These are phyloP conservation scores for Cutaneotrichosporon cutaneum DNA, from an alignment of 1,284 basidiomycete species.

Conservation along the genomic window DNA sequence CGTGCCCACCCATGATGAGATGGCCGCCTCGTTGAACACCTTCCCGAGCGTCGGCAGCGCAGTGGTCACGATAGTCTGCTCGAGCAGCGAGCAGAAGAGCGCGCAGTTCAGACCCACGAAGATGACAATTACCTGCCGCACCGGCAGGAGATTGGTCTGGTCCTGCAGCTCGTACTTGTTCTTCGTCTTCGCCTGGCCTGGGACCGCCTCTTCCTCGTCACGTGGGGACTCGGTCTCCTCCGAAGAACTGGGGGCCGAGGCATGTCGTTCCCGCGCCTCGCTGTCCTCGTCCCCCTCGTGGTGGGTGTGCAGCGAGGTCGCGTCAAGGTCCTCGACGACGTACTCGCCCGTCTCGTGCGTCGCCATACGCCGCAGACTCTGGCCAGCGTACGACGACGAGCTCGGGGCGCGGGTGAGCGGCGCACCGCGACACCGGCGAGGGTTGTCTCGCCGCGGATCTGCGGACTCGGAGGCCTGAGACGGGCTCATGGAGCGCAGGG, in stretches of 20 bases:
- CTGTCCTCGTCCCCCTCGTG: slow-evolving; percentile 1
- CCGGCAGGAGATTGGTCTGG: slow-evolving; percentile 71
- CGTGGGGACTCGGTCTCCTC: background rate
- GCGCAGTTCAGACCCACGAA: slow-evolving; percentile 59
- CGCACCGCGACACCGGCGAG: background rate
- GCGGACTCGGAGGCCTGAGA: background rate
- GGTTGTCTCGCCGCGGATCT: background rate
- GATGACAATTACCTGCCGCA: slow-evolving; percentile 62
- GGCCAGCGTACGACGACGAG: background rate
- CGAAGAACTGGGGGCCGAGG: background rate
- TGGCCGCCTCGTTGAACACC: slow-evolving; percentile 63
- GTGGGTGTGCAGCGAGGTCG: slow-evolving; percentile 26
- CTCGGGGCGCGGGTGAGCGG: background rate
- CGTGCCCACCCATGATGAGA: slow-evolving; percentile 63
- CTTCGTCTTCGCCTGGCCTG: slow-evolving; percentile 7
- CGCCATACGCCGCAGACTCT: slow-evolving; percentile 40
- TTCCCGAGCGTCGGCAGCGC: slow-evolving; percentile 65
- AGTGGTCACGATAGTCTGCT: slow-evolving; percentile 59
- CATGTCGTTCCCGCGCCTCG: background rate
- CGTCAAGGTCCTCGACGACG: slow-evolving; percentile 23
- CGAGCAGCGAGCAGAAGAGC: slow-evolving; percentile 59
- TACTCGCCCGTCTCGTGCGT: slow-evolving; percentile 49
- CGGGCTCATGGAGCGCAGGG: background rate
- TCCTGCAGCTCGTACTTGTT: slow-evolving; percentile 58
- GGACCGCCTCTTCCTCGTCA: slow-evolving; percentile 14